Conservation (phyloP, 495 filamentous ascomycete species). For the Penicillium turbatum region DNA sequence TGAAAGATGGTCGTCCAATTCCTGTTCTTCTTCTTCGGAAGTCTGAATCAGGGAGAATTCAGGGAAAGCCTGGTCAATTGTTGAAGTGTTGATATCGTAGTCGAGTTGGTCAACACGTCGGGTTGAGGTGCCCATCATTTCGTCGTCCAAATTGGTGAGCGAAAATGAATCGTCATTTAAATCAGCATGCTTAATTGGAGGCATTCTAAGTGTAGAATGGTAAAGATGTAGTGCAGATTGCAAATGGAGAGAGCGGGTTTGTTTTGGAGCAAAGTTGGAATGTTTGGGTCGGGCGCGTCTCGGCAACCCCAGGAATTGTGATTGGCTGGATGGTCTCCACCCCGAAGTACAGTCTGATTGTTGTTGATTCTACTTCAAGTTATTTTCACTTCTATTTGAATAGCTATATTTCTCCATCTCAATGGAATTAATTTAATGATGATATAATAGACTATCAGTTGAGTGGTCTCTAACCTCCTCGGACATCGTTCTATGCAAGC, state of each 20-base stretch:
- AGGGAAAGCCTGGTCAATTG: constrained; percentile 58
- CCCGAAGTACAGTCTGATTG: neutral
- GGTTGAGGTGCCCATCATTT: constrained; percentile 9
- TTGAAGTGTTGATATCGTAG: constrained; percentile 58
- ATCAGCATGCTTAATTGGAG: constrained; percentile 1
- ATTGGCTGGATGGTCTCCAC: neutral
- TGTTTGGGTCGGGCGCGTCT: constrained; percentile 17
- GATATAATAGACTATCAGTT: no score
- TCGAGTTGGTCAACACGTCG: constrained; percentile 33
- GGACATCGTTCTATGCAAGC: no score
- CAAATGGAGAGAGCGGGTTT: neutral
- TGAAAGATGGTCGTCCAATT: constrained; percentile 21
- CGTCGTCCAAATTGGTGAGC: constrained; percentile 7
- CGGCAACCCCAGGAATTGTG: constrained; percentile 9
- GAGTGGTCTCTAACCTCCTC: no score
- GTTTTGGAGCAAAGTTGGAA: constrained; percentile 13
- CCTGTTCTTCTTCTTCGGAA: constrained; percentile 33
- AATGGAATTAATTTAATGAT: neutral
- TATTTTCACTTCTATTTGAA: neutral
- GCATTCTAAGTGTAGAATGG: neutral
- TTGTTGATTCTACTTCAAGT: neutral
- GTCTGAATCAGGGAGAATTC: constrained; percentile 49
- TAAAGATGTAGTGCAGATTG: neutral
- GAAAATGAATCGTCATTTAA: constrained; percentile 6
- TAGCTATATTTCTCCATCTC: neutral